A percentile compares a stretch with the other conserved stretches of the same genome.
Evolutionary conservation across 225 moss, liverwort and hornwort genomes (phyloP).

Genomic region (Neckera pumila): DNA sequence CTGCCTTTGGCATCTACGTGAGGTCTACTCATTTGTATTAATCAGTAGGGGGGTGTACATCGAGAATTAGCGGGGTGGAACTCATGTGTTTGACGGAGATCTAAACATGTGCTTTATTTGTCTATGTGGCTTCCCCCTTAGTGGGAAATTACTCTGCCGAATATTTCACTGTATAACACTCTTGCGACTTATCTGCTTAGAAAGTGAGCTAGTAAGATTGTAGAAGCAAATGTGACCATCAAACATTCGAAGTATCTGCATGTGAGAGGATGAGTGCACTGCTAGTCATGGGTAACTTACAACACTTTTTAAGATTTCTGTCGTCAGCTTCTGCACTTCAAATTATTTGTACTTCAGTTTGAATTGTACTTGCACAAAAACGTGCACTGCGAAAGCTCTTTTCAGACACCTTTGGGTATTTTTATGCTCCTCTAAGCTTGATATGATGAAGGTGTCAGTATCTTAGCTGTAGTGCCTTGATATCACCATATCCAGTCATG

Average conservation of each 20-base stretch:
- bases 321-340: not conserved
- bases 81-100: not conserved
- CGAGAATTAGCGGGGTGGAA: not conserved
- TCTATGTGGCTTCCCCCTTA: not conserved
- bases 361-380: not conserved
- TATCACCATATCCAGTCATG: not conserved
- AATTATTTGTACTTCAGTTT: not conserved
- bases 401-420: not conserved
- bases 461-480: not conserved
- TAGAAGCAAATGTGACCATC: not conserved
- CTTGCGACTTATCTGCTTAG: not conserved
- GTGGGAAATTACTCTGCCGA: not conserved
- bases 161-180: not conserved
- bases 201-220: not conserved
- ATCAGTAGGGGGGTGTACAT: not conserved
- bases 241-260: not conserved
- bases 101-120: not conserved
- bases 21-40: not conserved
- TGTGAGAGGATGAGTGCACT: not conserved
- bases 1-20: not conserved
- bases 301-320: not conserved
- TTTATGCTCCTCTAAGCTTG: not conserved
- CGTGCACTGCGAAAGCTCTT: not conserved
- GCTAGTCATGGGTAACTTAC: not conserved
- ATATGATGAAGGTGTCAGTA: not conserved